Conservation (phyloP, 2,329 filamentous ascomycete species). For the Cladosporium sp. region DNA sequence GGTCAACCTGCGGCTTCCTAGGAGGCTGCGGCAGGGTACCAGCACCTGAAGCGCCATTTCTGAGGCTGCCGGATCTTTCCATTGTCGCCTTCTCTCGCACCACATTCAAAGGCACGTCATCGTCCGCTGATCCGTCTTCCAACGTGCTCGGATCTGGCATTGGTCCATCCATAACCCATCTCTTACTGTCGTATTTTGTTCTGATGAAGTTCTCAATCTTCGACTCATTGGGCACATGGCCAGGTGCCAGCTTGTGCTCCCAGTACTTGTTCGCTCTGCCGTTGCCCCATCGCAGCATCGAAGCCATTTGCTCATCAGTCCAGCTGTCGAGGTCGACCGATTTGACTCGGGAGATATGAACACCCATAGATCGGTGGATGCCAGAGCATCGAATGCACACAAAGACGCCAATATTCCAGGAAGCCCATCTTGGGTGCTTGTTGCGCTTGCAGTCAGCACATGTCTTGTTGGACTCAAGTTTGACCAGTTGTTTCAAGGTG, state of each 20-base stretch:
- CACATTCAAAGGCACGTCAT: slow-evolving; percentile 67
- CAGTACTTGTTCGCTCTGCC: slow-evolving; percentile 96
- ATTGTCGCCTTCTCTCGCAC: slow-evolving; percentile 68
- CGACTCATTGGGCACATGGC: slow-evolving; percentile 88
- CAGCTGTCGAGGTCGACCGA: slow-evolving; percentile 96
- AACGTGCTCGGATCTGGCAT: slow-evolving; percentile 89
- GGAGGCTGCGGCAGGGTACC: slow-evolving; percentile 33
- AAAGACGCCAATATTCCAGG: slow-evolving; percentile 97
- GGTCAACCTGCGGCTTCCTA: slow-evolving; percentile 53
- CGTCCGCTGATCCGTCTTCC: slow-evolving; percentile 68
- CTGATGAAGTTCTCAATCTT: slow-evolving; percentile 99
- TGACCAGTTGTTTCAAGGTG: slow-evolving; percentile 90
- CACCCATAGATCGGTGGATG: slow-evolving; percentile 97
- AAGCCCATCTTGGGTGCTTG: slow-evolving; percentile 98
- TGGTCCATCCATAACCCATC: slow-evolving; percentile 98
- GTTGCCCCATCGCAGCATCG: slow-evolving; percentile 93
- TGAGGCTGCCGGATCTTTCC: slow-evolving; percentile 34
- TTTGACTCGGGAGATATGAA: slow-evolving; percentile 96
- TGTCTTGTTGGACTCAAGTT: slow-evolving; percentile 90
- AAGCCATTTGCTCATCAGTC: slow-evolving; percentile 97
- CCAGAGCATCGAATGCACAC: slow-evolving; percentile 95
- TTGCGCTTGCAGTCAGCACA: slow-evolving; percentile 99
- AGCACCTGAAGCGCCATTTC: slow-evolving; percentile 27
- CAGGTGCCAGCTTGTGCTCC: slow-evolving; percentile 88
- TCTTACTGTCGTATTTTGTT: slow-evolving; percentile 97